Evolutionary conservation across 176 grass and related monocot species (phyloP).

Genomic region (Hsuehochloa calcarea): DNA sequence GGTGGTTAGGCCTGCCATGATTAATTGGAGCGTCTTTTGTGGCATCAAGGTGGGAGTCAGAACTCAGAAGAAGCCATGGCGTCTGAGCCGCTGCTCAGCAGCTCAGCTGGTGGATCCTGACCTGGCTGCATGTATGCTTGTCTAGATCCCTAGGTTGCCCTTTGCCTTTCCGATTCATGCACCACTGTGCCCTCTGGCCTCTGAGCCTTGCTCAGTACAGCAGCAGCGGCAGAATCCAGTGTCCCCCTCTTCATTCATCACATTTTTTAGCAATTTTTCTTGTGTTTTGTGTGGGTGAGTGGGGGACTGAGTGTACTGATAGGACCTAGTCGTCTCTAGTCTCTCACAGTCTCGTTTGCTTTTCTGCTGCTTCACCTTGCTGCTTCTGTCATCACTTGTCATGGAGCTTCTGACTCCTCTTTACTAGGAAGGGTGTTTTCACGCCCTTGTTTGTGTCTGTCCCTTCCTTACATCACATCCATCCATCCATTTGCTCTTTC

Average conservation of each 20-base stretch:
- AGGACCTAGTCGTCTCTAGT: slow-evolving; percentile 42
- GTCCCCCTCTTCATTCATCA: background rate
- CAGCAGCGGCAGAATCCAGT: slow-evolving; percentile 13
- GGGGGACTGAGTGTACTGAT: slow-evolving; percentile 33
- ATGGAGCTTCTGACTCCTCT: slow-evolving; percentile 48
- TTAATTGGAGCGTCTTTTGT: slow-evolving; percentile 16
- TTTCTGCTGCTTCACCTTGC: slow-evolving; percentile 40
- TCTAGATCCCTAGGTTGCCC: slow-evolving; percentile 50
- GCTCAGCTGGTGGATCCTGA: background rate
- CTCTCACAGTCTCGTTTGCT: slow-evolving; percentile 45
- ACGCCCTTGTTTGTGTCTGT: slow-evolving; percentile 53
- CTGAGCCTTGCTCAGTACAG: slow-evolving; percentile 21
- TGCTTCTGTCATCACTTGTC: slow-evolving; percentile 70
- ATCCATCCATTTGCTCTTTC: slow-evolving; percentile 1
- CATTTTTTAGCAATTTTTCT: background rate
- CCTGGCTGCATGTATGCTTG: background rate
- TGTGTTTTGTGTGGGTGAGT: slow-evolving; percentile 1
- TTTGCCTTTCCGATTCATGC: slow-evolving; percentile 44
- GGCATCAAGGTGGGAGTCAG: slow-evolving; percentile 29
- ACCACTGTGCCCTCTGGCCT: slow-evolving; percentile 28
- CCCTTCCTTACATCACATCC: slow-evolving; percentile 52
- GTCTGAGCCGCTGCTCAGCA: slow-evolving; percentile 18
- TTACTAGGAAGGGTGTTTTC: slow-evolving; percentile 96
- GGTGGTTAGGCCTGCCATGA: slow-evolving; percentile 18
- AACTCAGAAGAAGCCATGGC: slow-evolving; percentile 18